phyloP scores from a whole-genome alignment of 495 filamentous ascomycete genomes.

The Podospora conica region DNA sequence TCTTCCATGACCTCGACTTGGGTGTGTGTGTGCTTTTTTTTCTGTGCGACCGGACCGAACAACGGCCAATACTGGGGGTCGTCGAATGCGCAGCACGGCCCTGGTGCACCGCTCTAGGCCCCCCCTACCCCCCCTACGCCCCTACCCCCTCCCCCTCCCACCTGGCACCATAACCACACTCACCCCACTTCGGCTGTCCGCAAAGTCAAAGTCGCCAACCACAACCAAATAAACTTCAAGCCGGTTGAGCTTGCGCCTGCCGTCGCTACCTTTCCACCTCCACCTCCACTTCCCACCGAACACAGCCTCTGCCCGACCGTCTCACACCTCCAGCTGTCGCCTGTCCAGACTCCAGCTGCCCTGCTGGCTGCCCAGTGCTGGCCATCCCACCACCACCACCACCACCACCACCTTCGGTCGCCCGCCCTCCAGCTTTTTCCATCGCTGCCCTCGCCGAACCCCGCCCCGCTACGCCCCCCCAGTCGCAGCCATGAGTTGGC shows the following conservation, averaged over 20 bases:
- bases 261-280: not conserved
- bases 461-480: conserved; percentile 5
- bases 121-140: not conserved
- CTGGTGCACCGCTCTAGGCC: conserved; percentile 10
- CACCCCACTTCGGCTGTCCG: not conserved
- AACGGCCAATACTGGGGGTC: not conserved
- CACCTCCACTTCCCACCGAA: not conserved
- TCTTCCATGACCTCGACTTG: not conserved
- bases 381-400: not conserved
- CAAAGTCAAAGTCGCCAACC: conserved; percentile 1
- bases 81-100: conserved; percentile 9
- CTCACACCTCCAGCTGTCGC: conserved; percentile 7
- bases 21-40: not conserved
- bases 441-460: conserved; percentile 3
- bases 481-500: conserved; percentile 70
- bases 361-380: conserved; percentile 1
- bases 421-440: conserved; percentile 4
- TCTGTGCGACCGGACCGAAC: conserved; percentile 10
- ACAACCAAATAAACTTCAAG: conserved; percentile 1
- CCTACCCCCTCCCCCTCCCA: not conserved
- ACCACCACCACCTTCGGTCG: not conserved
- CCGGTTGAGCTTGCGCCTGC: not conserved
- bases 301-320: not conserved
- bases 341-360: conserved; percentile 1
- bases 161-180: conserved; percentile 4